Evolutionary conservation across 108 stramenopile species (phyloP).

Genomic region (Skeletonema grethae): DNA sequence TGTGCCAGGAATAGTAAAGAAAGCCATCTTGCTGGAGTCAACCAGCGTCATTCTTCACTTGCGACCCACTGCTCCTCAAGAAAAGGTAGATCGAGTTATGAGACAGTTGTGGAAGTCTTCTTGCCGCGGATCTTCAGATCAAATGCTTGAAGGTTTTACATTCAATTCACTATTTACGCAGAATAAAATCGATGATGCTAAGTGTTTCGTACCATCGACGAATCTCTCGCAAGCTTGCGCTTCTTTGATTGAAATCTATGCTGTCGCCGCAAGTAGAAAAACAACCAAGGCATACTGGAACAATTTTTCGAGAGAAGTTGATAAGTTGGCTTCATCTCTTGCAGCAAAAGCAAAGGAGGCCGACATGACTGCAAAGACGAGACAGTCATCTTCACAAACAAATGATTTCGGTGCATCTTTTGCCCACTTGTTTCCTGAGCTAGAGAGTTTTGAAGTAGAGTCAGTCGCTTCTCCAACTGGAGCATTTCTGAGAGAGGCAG

Average conservation of each 20-base stretch:
- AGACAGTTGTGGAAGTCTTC: conserved; percentile 28
- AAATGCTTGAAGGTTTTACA: conserved; percentile 2
- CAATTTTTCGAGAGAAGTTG: background rate
- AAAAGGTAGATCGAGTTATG: conserved; percentile 4
- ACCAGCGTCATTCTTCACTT: background rate
- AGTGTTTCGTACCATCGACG: conserved; percentile 29
- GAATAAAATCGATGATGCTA: conserved; percentile 6
- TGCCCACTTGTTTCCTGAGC: conserved; percentile 9
- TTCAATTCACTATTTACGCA: conserved; percentile 7
- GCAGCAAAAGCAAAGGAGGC: conserved; percentile 5
- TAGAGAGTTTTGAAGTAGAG: conserved; percentile 2
- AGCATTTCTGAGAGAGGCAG: conserved; percentile 21
- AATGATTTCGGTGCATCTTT: conserved; percentile 15
- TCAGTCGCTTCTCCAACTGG: background rate
- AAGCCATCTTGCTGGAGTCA: conserved; percentile 28
- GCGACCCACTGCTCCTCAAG: background rate
- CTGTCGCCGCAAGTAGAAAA: conserved; percentile 17
- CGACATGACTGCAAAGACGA: background rate
- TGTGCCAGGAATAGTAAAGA: conserved; percentile 22
- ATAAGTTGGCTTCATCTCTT: background rate
- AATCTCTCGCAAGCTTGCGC: conserved; percentile 19
- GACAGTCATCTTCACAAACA: background rate
- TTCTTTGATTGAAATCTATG: conserved; percentile 15
- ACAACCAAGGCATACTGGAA: conserved; percentile 24
- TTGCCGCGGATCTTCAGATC: background rate